Base-by-base conservation (phyloP, 1,139 yeast species). In the Meyerozyma smithsonii region DNA sequence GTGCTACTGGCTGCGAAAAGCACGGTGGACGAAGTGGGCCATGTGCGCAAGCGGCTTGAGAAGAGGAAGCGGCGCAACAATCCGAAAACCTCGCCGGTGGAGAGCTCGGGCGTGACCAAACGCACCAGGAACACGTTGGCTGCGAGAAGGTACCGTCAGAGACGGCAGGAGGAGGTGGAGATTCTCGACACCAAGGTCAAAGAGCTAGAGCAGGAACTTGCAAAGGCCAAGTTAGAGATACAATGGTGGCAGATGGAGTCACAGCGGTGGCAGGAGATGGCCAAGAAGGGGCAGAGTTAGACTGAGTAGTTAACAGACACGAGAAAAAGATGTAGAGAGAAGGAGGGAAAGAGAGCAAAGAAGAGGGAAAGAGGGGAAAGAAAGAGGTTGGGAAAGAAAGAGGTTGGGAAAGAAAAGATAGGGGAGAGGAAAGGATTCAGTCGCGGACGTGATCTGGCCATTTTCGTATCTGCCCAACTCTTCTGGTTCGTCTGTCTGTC, bases 241-340 rank as follows among this genome's bases (percentile, higher is more conserved):
- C 35, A 42, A 35, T 52, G 56, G 56, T 53, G 57, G 57, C 41
- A 52, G 38, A 50, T 52, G 57, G 56, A 53, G 39, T 42, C 50
- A 4, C 39, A 40, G 36, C 43, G 46, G 19, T 44, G 49, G 49
- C 37, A 36, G 28, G 40, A 37, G 28, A 33, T 40, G 28, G 43
- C 45, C 12, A 41, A 42, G 33, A 37, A 32, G 35, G 17, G 10
- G 15, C 17, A 28, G 17, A 15, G 14, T 25, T 5, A 25, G 2
- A 4, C 30, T 7, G 30, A 26, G 2, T 26, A 26, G 30, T n/a
- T n/a, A n/a, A n/a, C n/a, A n/a, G n/a, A n/a, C n/a, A n/a, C n/a
- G n/a, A n/a, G n/a, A n/a, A n/a, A n/a, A n/a, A n/a, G n/a, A n/a
- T n/a, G n/a, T 3, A 2, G 25, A 23, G 25, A 23, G 25, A 11